Base-by-base conservation (phyloP, 169 alveolate genomes). In the Sarcocystis neurona region DNA sequence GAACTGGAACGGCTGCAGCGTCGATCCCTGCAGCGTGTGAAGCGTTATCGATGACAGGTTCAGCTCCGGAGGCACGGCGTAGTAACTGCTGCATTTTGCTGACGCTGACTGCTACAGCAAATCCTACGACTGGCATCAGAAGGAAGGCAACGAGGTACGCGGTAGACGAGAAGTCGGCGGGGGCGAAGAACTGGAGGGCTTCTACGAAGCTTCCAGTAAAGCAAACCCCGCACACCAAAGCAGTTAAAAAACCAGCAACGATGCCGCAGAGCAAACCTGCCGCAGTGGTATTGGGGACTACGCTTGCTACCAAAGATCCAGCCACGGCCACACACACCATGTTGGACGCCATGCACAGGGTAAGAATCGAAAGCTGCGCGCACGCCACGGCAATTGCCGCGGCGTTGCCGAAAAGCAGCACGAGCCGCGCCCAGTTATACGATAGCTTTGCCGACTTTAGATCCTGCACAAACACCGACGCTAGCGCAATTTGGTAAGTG, bases 361-460 rank as follows among this genome's bases (percentile, higher is more conserved):
- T 39, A 63, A 90, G 60, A 4, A 90, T 56, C 34, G 79, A 32
- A 23, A 90, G 70, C 32, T 79, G 82, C 0, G 15, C 30, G 0
- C 85, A 5, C 41, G 91, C 93, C 15, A 90, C 20, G 18, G 41
- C 12, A 20, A 90, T 56, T 15, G 93, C 93, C 18, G 91, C 91
- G 4, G 85, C 30, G 87, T 90, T 90, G 20, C 84, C 27, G 12
- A 70, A 32, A 23, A 90, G 77, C 50, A 77, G 58, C 15, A 70
- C 46, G 18, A 85, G 74, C 12, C 93, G 56, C 0, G 91, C 93
- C 93, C 93, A 90, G 82, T 86, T 90, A 68, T 84, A 74, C 0
- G 91, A 84, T 0, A 30, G 58, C 1, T 56, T 30, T 20, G 23
- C 2, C 34, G 39, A 41, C 43, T 46, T 70, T 48, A 90, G 3